Evolutionary conservation across 345 rosid genomes (phyloP), one percentile per base, ranked within the genome.

Genomic region (Hibiscus tridactylites): DNA sequence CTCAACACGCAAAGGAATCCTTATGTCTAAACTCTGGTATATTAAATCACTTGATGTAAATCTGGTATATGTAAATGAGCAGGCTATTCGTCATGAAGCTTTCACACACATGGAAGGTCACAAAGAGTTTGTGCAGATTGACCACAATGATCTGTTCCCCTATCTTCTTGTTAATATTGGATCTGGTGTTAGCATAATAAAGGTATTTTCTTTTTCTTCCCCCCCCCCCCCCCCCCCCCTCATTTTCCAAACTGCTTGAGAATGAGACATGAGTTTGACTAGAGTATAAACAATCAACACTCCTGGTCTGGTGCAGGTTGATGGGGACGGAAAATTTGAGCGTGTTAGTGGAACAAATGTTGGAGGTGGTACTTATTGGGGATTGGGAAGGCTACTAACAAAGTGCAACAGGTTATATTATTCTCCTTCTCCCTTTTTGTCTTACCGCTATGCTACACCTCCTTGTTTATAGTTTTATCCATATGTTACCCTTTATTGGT

Each of bases 21-120:
- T 33, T 68, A 50, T 8, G 12, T 49, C 6, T 67, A 6, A 49
- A 49, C 53, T 1, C 44, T 21, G 21, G 21, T 21, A 21, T 21
- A 21, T 21, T 65, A 11, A 11, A 10, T 56, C 29, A 49, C 4
- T n/a, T n/a, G 3, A 31, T 61, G 54, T 69, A 19, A 66, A 54
- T 62, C 57, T 42, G 59, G 52, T 62, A 58, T 73, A 37, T 42
- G 52, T 56, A 52, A 46, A 24, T 46, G 66, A 46, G 78, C 80
- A 95, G 99, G 99, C 99, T 81, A 92, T 95, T 82, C 94, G 98
- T 56, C 99, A 95, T 86, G 99, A 95, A 86, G 99, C 99, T 80
- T 95, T 86, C 79, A 95, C 99, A 5, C 98, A 95, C 82, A 88
- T 87, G 85, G 98, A 95, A 77, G 91, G 96, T 68, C 90, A 81